phyloP scores from a whole-genome alignment of 2,329 filamentous ascomycete genomes.

The Aspergillus sp. region DNA sequence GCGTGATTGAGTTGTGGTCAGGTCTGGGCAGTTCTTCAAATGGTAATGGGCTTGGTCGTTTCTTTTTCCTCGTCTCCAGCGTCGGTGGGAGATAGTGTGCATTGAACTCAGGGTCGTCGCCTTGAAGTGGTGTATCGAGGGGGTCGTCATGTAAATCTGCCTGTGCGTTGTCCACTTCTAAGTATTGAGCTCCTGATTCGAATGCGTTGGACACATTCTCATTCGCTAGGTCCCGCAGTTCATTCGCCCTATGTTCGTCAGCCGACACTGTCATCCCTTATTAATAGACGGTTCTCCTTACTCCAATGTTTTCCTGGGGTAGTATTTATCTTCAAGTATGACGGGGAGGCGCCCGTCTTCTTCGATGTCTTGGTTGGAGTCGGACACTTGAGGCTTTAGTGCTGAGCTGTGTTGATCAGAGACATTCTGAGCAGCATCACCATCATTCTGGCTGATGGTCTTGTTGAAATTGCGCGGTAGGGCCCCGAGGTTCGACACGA shows the following conservation, averaged over 20 bases:
- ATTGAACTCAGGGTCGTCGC: slow-evolving; percentile 7
- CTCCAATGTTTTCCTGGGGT: slow-evolving; percentile 55
- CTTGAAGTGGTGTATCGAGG: neutral
- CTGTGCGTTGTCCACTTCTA: neutral
- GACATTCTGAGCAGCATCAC: slow-evolving; percentile 8
- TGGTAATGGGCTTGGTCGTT: slow-evolving; percentile 12
- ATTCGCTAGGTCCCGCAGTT: slow-evolving; percentile 30
- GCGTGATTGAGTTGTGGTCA: neutral
- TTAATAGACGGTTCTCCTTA: slow-evolving; percentile 31
- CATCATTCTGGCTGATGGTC: slow-evolving; percentile 13
- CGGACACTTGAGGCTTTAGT: slow-evolving; percentile 15
- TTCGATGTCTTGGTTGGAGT: slow-evolving; percentile 18
- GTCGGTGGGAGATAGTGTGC: slow-evolving; percentile 25
- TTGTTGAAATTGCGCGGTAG: slow-evolving; percentile 34
- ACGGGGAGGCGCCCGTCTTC: slow-evolving; percentile 50
- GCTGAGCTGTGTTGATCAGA: slow-evolving; percentile 8
- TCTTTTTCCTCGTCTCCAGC: slow-evolving; percentile 31
- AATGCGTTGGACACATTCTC: slow-evolving; percentile 27
- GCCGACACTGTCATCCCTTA: neutral
- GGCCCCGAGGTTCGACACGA: slow-evolving; percentile 55
- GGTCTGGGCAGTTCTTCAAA: neutral
- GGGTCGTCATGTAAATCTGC: neutral
- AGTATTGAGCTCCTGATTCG: slow-evolving; percentile 18
- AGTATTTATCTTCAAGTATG: slow-evolving; percentile 59
- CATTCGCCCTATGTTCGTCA: slow-evolving; percentile 30